Evolutionary conservation across 2,329 filamentous ascomycete species (phyloP).

Genomic region (Pyrenophora seminiperda): DNA sequence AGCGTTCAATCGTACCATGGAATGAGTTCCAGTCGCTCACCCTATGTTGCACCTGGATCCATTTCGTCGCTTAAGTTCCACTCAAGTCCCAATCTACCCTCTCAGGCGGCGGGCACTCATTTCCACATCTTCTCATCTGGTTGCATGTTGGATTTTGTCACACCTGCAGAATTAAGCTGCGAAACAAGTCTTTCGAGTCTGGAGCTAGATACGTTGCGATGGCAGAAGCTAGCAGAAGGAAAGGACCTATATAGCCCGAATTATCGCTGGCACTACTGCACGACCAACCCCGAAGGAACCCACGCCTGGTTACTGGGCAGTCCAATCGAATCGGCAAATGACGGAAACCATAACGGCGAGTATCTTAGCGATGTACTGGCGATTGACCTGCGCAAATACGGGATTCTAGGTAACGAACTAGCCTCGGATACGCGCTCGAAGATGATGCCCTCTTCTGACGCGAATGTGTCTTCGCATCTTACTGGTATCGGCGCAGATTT

Average conservation of each 20-base stretch:
- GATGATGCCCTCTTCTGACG: slow-evolving; percentile 57
- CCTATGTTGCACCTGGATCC: slow-evolving; percentile 71
- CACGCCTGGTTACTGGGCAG: slow-evolving; percentile 98
- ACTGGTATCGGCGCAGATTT: slow-evolving; percentile 82
- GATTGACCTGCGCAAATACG: slow-evolving; percentile 89
- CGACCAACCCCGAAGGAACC: slow-evolving; percentile 90
- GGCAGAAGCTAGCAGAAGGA: slow-evolving; percentile 94
- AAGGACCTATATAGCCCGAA: slow-evolving; percentile 88
- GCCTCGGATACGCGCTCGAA: slow-evolving; percentile 51
- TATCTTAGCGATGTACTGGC: slow-evolving; percentile 94
- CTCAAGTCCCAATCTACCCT: slow-evolving; percentile 82
- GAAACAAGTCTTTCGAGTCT: slow-evolving; percentile 91
- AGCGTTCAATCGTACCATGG: slow-evolving; percentile 62
- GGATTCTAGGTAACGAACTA: slow-evolving; percentile 81
- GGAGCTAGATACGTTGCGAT: slow-evolving; percentile 83
- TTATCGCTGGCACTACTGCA: slow-evolving; percentile 99
- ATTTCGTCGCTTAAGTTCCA: slow-evolving; percentile 91
- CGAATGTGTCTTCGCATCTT: slow-evolving; percentile 57
- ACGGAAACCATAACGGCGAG: slow-evolving; percentile 77
- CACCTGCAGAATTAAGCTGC: slow-evolving; percentile 84
- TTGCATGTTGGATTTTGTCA: slow-evolving; percentile 90
- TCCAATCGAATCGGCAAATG: slow-evolving; percentile 70
- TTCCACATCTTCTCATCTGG: slow-evolving; percentile 96
- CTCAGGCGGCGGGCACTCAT: slow-evolving; percentile 87
- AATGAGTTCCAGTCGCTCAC: slow-evolving; percentile 52